Conservation (phyloP, 2,329 filamentous ascomycete species). For the Aspergillus nomiae region DNA sequence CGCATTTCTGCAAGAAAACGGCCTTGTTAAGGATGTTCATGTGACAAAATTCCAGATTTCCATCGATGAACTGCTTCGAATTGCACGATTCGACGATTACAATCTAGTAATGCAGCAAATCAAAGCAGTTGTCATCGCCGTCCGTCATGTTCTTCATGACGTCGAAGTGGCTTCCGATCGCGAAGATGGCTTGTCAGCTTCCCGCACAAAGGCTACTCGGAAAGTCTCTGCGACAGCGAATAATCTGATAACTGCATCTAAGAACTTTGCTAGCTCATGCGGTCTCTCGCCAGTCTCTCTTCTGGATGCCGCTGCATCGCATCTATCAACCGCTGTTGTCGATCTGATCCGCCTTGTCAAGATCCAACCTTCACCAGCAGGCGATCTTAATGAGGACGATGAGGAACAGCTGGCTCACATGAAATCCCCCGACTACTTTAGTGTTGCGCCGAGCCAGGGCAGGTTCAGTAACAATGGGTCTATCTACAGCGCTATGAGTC, state of each 20-base stretch:
- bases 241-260: constrained; percentile 90
- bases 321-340: constrained; percentile 81
- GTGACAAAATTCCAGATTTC: constrained; percentile 94
- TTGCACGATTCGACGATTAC: constrained; percentile 72
- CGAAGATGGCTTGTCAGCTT: constrained; percentile 57
- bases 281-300: constrained; percentile 92
- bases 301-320: constrained; percentile 88
- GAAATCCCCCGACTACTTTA: constrained; percentile 69
- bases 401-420: constrained; percentile 65
- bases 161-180: constrained; percentile 63
- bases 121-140: constrained; percentile 79
- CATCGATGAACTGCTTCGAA: constrained; percentile 84
- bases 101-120: constrained; percentile 78
- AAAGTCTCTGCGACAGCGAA: constrained; percentile 92
- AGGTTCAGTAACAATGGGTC: constrained; percentile 68
- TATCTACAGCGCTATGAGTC: constrained; percentile 72
- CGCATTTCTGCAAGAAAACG: constrained; percentile 70
- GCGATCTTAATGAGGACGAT: constrained; percentile 75
- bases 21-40: constrained; percentile 85
- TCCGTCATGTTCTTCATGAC: constrained; percentile 82
- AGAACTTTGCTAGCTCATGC: constrained; percentile 80
- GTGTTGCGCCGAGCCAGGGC: constrained; percentile 53
- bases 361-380: constrained; percentile 72
- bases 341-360: constrained; percentile 83
- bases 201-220: constrained; percentile 71